These are phyloP conservation scores for Colletotrichum cereale DNA, from an alignment of 2,329 filamentous ascomycete species.

Conservation along the genomic window DNA sequence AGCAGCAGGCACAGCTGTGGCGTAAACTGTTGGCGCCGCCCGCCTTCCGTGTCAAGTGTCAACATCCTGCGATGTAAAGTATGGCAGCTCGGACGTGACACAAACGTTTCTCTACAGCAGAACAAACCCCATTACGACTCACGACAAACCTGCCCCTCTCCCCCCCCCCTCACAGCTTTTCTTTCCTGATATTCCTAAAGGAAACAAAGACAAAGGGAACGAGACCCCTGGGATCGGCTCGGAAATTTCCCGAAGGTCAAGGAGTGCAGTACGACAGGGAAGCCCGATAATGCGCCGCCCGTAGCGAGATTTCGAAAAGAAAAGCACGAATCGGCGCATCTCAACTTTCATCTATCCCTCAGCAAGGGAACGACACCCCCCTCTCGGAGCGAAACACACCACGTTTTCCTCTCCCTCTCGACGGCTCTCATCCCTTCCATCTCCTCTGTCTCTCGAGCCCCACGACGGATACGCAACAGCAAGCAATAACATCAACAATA, in stretches of 20 bases:
- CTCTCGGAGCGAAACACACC: not conserved
- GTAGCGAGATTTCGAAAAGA: slow-evolving; percentile 37
- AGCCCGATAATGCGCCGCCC: slow-evolving; percentile 31
- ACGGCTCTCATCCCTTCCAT: not conserved
- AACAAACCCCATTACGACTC: not conserved
- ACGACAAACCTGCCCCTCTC: not conserved
- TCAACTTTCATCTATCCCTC: not conserved
- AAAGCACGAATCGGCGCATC: slow-evolving; percentile 8
- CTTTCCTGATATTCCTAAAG: not conserved
- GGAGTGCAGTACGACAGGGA: slow-evolving; percentile 12
- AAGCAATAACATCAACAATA: not conserved
- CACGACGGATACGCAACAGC: not conserved
- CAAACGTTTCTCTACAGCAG: not conserved
- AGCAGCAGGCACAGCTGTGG: too few relatives aligned
- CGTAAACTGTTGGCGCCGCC: not conserved
- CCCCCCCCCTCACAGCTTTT: not conserved
- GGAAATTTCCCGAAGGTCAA: not conserved
- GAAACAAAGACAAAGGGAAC: not conserved
- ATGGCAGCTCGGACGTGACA: slow-evolving; percentile 1
- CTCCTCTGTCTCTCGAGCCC: not conserved
- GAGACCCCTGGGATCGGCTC: not conserved
- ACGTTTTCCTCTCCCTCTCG: not conserved
- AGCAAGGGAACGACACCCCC: not conserved
- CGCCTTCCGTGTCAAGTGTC: slow-evolving; percentile 3
- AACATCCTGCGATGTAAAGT: slow-evolving; percentile 2